These are phyloP conservation scores for Poterioochromonas sp. DNA, from an alignment of 352 stramenopile genomes.

Conservation along the genomic window DNA sequence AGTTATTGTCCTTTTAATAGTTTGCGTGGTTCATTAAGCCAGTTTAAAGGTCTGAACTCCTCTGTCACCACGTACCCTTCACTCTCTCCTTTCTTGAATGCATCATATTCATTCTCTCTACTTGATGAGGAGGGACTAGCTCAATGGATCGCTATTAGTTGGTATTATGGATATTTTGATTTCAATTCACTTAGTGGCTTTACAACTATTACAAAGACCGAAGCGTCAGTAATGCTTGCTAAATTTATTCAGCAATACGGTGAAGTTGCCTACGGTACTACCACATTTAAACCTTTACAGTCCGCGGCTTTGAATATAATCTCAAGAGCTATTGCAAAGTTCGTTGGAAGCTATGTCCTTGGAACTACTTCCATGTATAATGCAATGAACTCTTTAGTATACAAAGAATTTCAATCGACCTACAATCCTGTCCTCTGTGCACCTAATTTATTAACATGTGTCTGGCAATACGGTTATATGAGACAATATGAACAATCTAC, in stretches of 20 bases:
- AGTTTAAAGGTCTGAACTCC: neutral
- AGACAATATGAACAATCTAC: neutral
- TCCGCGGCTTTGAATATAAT: neutral
- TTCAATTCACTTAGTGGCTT: neutral
- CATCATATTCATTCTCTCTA: conserved; percentile 5
- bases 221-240: neutral
- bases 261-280: neutral
- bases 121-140: neutral
- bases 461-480: conserved; percentile 19
- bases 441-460: neutral
- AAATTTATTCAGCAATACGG: neutral
- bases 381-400: neutral
- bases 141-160: neutral
- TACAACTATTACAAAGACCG: neutral
- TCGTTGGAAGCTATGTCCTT: neutral
- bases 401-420: conserved; percentile 1
- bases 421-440: conserved; percentile 1
- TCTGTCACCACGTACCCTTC: neutral
- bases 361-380: neutral
- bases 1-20: neutral
- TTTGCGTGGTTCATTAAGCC: neutral
- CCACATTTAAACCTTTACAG: neutral
- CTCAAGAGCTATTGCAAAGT: neutral
- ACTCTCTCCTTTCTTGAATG: neutral
- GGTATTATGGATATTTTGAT: neutral